Percentiles rank a stretch among this genome's conserved stretches.
These are phyloP conservation scores for Oligophagozyma castellii DNA, from an alignment of 1,139 yeast genomes.

Conservation along the genomic window DNA sequence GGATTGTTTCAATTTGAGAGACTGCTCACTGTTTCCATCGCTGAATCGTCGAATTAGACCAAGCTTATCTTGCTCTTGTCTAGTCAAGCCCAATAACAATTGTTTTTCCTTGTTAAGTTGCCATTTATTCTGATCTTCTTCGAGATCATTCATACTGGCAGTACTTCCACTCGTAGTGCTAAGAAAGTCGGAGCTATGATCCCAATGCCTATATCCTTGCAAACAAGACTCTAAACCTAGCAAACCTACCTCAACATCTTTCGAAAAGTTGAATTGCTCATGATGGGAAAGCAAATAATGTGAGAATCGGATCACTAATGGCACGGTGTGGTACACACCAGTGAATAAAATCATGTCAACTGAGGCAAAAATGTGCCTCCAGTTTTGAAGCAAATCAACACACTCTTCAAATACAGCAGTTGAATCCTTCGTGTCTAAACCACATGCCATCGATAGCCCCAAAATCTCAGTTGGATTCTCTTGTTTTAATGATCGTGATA, in stretches of 20 bases:
- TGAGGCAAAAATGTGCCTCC: conserved; percentile 15
- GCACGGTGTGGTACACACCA: conserved; percentile 24
- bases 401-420: conserved; percentile 14
- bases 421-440: conserved; percentile 14
- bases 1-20: conserved; percentile 11
- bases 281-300: conserved; percentile 12
- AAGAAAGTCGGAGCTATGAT: conserved; percentile 19
- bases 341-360: conserved; percentile 16
- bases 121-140: conserved; percentile 14
- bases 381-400: conserved; percentile 13
- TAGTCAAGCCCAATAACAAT: conserved; percentile 18
- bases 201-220: conserved; percentile 25
- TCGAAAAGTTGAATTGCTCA: conserved; percentile 7
- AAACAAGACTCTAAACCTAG: conserved; percentile 21
- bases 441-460: conserved; percentile 19
- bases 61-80: conserved; percentile 15
- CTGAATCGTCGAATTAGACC: conserved; percentile 14
- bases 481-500: conserved; percentile 13
- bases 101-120: conserved; percentile 20
- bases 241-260: conserved; percentile 14
- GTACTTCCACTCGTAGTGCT: conserved; percentile 2
- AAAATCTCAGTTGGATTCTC: conserved; percentile 10
- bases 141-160: conserved; percentile 7
- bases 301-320: conserved; percentile 15
- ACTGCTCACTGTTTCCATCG: conserved; percentile 15